phyloP scores from a whole-genome alignment of 352 stramenopile genomes.

The Pythium sukuiense region DNA sequence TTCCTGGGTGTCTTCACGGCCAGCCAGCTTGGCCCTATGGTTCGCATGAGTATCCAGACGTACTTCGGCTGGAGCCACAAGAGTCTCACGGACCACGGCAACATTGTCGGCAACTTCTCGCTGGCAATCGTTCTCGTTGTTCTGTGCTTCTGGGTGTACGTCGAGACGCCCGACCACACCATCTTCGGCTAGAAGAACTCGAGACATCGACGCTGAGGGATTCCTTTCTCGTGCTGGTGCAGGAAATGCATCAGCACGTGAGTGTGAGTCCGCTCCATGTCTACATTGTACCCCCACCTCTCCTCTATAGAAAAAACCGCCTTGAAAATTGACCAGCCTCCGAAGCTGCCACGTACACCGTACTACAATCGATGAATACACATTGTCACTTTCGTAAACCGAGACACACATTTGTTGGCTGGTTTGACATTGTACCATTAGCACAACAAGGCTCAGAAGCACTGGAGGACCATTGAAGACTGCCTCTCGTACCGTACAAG shows the following conservation, averaged over 20 bases:
- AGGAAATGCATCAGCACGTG: background rate
- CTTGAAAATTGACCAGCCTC: conserved; percentile 1
- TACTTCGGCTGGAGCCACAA: conserved; percentile 90
- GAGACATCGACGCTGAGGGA: no score
- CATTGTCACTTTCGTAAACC: no score
- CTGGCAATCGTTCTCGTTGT: conserved; percentile 73
- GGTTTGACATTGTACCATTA: no score
- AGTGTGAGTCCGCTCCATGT: background rate
- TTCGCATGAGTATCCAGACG: conserved; percentile 86
- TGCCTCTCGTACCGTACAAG: no score
- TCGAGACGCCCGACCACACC: conserved; percentile 60
- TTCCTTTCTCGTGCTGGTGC: no score
- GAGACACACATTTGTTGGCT: no score
- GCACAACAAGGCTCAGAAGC: no score
- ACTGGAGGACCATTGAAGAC: no score
- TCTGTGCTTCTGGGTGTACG: conserved; percentile 78
- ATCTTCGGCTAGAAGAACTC: conserved; percentile 34
- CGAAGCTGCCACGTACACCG: background rate
- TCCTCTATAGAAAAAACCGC: background rate
- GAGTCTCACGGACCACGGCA: conserved; percentile 86
- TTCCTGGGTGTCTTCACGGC: conserved; percentile 79
- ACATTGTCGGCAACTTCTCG: conserved; percentile 83
- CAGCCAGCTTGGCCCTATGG: conserved; percentile 72
- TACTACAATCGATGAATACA: background rate
- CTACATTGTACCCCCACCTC: background rate